phyloP scores from a whole-genome alignment of 257 asterid genomes.

The Ballota nigra region DNA sequence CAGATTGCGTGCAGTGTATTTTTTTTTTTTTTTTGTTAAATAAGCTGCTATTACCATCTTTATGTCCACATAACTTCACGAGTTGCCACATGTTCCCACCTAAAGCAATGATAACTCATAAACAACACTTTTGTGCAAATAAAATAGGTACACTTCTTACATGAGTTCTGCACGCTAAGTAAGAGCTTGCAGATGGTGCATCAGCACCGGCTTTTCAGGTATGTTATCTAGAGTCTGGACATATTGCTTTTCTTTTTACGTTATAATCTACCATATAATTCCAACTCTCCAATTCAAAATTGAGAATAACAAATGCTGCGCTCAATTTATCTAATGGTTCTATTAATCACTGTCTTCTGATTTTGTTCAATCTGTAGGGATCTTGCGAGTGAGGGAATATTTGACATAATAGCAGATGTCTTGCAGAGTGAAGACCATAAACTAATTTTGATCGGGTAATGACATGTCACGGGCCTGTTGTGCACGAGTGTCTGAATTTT shows the following conservation, averaged over 20 bases:
- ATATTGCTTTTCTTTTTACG: background rate
- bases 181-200: slow-evolving; percentile 96
- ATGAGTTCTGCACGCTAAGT: slow-evolving; percentile 85
- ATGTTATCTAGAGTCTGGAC: slow-evolving; percentile 22
- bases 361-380: slow-evolving; percentile 61
- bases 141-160: slow-evolving; percentile 75
- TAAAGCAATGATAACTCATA: background rate
- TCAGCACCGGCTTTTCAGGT: slow-evolving; percentile 90
- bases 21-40: background rate
- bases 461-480: slow-evolving; percentile 18
- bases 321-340: background rate
- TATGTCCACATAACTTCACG: slow-evolving; percentile 1
- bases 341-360: background rate
- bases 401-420: slow-evolving; percentile 71
- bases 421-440: slow-evolving; percentile 79
- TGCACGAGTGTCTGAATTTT: background rate
- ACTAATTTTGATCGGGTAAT: slow-evolving; percentile 90
- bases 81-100: slow-evolving; percentile 7
- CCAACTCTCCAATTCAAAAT: slow-evolving; percentile 10
- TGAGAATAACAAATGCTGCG: background rate
- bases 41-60: background rate
- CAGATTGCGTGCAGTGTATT: background rate
- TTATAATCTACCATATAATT: background rate
- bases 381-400: slow-evolving; percentile 84
- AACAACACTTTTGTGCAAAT: slow-evolving; percentile 6